phyloP scores from a whole-genome alignment of 495 filamentous ascomycete species.

The Copromyces sp. region DNA sequence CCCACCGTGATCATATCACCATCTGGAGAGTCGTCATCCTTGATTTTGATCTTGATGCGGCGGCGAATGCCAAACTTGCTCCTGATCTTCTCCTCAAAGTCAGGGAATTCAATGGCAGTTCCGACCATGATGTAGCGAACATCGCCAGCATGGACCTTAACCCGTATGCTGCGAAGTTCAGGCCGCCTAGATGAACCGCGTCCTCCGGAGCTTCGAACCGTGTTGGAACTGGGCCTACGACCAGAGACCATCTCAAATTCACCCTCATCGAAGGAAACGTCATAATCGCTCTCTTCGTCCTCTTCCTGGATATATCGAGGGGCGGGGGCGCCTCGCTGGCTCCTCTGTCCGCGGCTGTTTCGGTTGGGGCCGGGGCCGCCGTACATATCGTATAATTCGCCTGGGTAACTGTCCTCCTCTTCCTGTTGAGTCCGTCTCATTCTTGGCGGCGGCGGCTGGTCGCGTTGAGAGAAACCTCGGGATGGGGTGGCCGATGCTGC shows the following conservation, averaged over 20 bases:
- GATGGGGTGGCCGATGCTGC: conserved; percentile 31
- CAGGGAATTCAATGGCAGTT: conserved; percentile 58
- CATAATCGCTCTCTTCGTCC: conserved; percentile 60
- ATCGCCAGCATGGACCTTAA: conserved; percentile 87
- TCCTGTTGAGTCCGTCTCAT: conserved; percentile 33
- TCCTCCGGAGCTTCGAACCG: conserved; percentile 26
- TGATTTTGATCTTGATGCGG: conserved; percentile 73
- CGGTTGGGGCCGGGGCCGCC: conserved; percentile 27
- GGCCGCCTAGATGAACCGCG: conserved; percentile 38
- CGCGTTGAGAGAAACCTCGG: conserved; percentile 40
- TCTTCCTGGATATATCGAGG: conserved; percentile 63
- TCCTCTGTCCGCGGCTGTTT: conserved; percentile 24
- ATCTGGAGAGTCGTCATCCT: conserved; percentile 61
- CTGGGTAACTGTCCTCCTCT: conserved; percentile 52
- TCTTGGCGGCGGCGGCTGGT: conserved; percentile 11
- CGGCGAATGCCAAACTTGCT: conserved; percentile 71
- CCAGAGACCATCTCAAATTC: conserved; percentile 75
- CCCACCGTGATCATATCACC: conserved; percentile 94
- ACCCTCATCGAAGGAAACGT: conserved; percentile 56
- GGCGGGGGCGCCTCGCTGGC: conserved; percentile 27
- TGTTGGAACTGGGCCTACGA: conserved; percentile 28
- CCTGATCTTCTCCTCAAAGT: conserved; percentile 65
- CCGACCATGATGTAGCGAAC: conserved; percentile 90
- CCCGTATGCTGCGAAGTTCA: conserved; percentile 53
- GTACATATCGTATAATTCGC: conserved; percentile 66